Evolutionary conservation across 805 yeast species (phyloP), one percentile per base, ranked within the genome.

Genomic region (Kazachstania psychrophila): DNA sequence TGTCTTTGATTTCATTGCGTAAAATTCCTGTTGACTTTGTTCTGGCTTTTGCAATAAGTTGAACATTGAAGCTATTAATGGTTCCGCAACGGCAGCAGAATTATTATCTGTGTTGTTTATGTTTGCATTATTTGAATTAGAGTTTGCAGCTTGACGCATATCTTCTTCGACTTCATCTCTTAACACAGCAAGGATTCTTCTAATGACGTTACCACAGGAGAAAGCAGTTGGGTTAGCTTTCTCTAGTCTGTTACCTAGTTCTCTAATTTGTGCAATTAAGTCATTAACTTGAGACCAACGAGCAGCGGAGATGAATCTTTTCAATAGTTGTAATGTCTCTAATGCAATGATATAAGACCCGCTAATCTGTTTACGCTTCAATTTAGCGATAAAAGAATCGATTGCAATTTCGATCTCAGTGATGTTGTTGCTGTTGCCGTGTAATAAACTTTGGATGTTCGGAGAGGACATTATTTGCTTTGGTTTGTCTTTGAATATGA

Each of bases 191-290:
- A 92, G 65, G 1, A 89, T 88, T 54, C 98, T 72, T 56, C 97
- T 73, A 13, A 89, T 81, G 26, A 92, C 79, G 57, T 92, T 92
- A 8, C 97, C 97, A 38, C 88, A 75, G 3, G 87, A 73, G 47
- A 87, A 78, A 49, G 88, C 94, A 45, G 85, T 72, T 6, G 97
- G 96, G 52, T 84, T 92, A 3, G 96, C 95, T 17, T 70, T 73
- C 26, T 75, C 75, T 33, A 92, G 62, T 23, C 71, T 62, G 27
- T 65, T 65, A 7, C 97, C 98, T 14, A 88, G 73, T 38, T 68
- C 66, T 49, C 94, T 75, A 46, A 89, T 75, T 40, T 81, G 75
- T 13, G 60, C 61, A 19, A 89, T 78, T 43, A 89, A 67, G 42
- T 83, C 86, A 41, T 74, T 78, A 9, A 85, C 74, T 40, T 75